Base-by-base conservation (phyloP, 768 basidiomycete species). In the Pleurotus sapidus region DNA sequence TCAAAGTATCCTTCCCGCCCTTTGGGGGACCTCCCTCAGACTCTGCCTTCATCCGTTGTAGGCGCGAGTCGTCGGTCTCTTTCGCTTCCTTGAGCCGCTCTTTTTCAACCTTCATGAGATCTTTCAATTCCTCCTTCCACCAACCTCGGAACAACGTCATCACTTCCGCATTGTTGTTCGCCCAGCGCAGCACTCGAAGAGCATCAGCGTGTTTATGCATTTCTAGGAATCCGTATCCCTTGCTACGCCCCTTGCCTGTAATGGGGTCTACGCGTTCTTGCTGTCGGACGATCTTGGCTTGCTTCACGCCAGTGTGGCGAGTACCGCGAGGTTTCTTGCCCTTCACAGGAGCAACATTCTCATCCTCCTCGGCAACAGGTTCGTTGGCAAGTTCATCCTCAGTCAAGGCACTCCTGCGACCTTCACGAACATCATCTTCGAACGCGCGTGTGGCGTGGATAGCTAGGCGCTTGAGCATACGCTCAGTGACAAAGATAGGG, bases 151-250 rank as follows among this genome's bases (percentile, higher is more conserved):
- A 86, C 57, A 98, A 72, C 4, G 68, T 63, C 1, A 77, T 81
- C 0, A 90, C 80, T 3, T 78, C 82, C 0, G 82, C 72, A 67
- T 97, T 95, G 67, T 93, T 95, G 74, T 98, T 99, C 24, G 91
- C 89, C 93, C 93, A 98, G 34, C 97, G 82, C 46, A 98, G 73
- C 4, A 98, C 88, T 23, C 91, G 88, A 20, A 99, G 75, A 5
- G 96, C 94, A 68, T 98, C 93, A 4, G 88, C 85, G 64, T 99
- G 97, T 24, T 77, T 82, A 48, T 85, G 75, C 82, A 97, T 83
- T 75, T 98, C 96, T 30, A 98, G 66, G 74, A 99, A 98, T 8
- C 96, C 97, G 65, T 98, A 99, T 1, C 97, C 96, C 68, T 91
- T 93, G 65, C 89, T 92, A 54, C 88, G 82, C 1, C 93, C 93